Evolutionary conservation across 2,329 filamentous ascomycete species (phyloP).

Genomic region (Monosporascus sp.): DNA sequence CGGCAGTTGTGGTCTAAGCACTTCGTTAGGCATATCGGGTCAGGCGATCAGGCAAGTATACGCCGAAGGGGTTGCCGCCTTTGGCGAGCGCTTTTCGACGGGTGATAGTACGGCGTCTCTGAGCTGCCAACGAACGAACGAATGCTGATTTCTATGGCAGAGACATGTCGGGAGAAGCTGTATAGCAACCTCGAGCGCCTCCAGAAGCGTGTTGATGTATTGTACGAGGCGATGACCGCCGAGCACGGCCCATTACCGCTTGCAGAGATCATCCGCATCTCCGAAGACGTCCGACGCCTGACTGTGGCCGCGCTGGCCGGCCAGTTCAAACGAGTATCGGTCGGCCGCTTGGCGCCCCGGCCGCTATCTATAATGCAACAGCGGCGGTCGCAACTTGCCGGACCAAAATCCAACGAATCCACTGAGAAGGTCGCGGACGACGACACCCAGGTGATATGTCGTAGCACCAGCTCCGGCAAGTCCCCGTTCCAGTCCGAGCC

Average conservation of each 20-base stretch:
- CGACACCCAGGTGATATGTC: slow-evolving; percentile 17
- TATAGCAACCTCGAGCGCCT: slow-evolving; percentile 22
- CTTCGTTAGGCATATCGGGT: slow-evolving; percentile 28
- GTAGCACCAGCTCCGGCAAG: slow-evolving; percentile 19
- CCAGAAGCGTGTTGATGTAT: slow-evolving; percentile 19
- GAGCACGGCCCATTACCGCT: slow-evolving; percentile 25
- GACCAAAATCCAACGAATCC: slow-evolving; percentile 8
- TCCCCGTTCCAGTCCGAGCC: slow-evolving; percentile 21
- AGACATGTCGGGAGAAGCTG: slow-evolving; percentile 24
- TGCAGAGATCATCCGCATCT: slow-evolving; percentile 26
- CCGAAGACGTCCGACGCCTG: slow-evolving; percentile 27
- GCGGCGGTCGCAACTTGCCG: slow-evolving; percentile 10
- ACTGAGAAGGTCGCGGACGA: slow-evolving; percentile 13
- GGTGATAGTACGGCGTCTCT: slow-evolving; percentile 29
- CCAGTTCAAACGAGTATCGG: slow-evolving; percentile 30
- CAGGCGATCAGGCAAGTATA: slow-evolving; percentile 27
- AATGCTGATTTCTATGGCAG: slow-evolving; percentile 10
- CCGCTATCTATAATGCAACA: background rate
- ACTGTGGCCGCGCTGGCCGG: slow-evolving; percentile 28
- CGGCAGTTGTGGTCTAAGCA: slow-evolving; percentile 27
- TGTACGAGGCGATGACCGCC: slow-evolving; percentile 18
- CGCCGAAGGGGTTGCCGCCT: slow-evolving; percentile 25
- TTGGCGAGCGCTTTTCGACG: slow-evolving; percentile 28
- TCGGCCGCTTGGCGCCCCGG: slow-evolving; percentile 20
- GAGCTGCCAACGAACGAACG: background rate